Percentiles rank a stretch among this genome's conserved stretches.
These are phyloP conservation scores for Akanthomyces lecanii DNA, from an alignment of 2,329 filamentous ascomycete genomes.

Conservation along the genomic window DNA sequence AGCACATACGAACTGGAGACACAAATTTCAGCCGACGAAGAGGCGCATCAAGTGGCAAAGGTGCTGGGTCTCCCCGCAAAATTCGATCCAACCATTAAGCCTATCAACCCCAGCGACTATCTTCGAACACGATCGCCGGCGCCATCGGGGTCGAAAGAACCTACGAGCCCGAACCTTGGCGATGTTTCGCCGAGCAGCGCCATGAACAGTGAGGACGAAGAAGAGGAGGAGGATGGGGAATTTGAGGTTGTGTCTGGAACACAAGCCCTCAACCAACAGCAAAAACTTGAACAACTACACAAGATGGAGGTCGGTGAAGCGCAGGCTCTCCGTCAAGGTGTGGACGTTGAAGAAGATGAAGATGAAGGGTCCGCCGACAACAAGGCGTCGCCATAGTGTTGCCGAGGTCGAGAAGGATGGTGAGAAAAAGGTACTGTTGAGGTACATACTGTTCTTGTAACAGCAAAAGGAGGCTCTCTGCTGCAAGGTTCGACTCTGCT, in stretches of 20 bases:
- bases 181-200: slow-evolving; percentile 30
- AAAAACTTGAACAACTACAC: slow-evolving; percentile 50
- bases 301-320: slow-evolving; percentile 59
- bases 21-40: slow-evolving; percentile 54
- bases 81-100: slow-evolving; percentile 62
- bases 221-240: slow-evolving; percentile 37
- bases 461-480: background rate
- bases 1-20: slow-evolving; percentile 53
- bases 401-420: background rate
- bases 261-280: slow-evolving; percentile 41
- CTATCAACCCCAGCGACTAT: slow-evolving; percentile 36
- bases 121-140: slow-evolving; percentile 22
- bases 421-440: background rate
- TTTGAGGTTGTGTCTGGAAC: slow-evolving; percentile 44
- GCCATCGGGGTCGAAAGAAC: slow-evolving; percentile 17
- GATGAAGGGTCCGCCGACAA: slow-evolving; percentile 23
- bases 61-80: slow-evolving; percentile 58
- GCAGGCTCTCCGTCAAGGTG: slow-evolving; percentile 42
- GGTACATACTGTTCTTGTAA: background rate
- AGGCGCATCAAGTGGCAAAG: slow-evolving; percentile 60
- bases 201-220: slow-evolving; percentile 33
- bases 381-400: background rate
- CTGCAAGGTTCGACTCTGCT: background rate
- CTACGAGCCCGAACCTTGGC: slow-evolving; percentile 21
- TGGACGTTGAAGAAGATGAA: slow-evolving; percentile 37